Percentiles rank a stretch among this genome's conserved stretches.
Evolutionary conservation across 2,329 filamentous ascomycete genomes (phyloP).

Genomic region (Trichoderma pleuroti): DNA sequence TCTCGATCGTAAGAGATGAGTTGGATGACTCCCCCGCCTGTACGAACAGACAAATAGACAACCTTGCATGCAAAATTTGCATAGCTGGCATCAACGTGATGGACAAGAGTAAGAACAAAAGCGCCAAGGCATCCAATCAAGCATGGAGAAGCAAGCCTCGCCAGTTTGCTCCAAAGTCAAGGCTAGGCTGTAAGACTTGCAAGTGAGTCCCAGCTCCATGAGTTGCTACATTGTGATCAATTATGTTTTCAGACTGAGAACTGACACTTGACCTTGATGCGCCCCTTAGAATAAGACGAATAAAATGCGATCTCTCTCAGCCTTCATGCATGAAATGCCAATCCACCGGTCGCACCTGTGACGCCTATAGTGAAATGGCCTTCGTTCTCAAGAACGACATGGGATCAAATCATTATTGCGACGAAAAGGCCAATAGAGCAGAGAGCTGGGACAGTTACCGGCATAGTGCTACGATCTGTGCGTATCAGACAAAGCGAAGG

Average conservation of each 20-base stretch:
- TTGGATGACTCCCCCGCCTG: neutral
- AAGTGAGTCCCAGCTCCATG: neutral
- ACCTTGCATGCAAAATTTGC: neutral
- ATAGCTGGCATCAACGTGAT: neutral
- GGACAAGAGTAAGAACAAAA: neutral
- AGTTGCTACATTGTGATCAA: neutral
- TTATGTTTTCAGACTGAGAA: neutral
- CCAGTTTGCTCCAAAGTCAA: conserved; percentile 5
- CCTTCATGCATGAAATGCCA: neutral
- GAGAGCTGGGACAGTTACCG: neutral
- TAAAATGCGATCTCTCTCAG: neutral
- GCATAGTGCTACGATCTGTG: neutral
- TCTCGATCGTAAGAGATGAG: neutral
- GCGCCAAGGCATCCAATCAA: neutral
- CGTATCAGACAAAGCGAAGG: neutral
- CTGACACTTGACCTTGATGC: neutral
- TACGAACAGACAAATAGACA: neutral
- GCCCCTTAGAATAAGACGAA: neutral
- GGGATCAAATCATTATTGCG: neutral
- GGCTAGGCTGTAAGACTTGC: conserved; percentile 6
- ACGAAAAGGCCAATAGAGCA: neutral
- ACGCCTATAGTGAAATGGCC: neutral
- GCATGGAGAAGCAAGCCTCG: conserved; percentile 8
- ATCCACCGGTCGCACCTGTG: neutral
- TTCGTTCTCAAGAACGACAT: neutral